These are phyloP conservation scores for Boeremia exigua DNA, from an alignment of 2,329 filamentous ascomycete species.

Conservation along the genomic window DNA sequence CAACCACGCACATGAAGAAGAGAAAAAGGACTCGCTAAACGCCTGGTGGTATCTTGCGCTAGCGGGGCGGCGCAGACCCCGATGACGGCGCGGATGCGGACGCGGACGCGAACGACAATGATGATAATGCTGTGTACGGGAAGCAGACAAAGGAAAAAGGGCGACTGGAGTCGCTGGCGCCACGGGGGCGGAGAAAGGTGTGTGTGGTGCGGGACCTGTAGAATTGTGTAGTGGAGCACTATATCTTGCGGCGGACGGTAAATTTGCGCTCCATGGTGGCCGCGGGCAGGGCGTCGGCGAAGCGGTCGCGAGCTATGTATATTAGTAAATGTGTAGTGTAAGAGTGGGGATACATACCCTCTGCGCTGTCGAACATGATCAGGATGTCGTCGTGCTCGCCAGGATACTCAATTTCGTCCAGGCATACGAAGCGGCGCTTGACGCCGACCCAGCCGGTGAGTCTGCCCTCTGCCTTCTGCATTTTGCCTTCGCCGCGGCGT, in stretches of 20 bases:
- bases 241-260: slow-evolving; percentile 53
- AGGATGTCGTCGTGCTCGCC: slow-evolving; percentile 92
- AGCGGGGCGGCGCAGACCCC: background rate
- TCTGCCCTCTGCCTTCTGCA: slow-evolving; percentile 55
- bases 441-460: slow-evolving; percentile 59
- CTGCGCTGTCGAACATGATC: slow-evolving; percentile 80
- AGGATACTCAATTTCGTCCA: slow-evolving; percentile 87
- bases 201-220: background rate
- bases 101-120: too few relatives aligned
- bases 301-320: slow-evolving; percentile 52
- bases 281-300: slow-evolving; percentile 54
- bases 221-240: background rate
- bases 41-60: background rate
- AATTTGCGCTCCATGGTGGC: slow-evolving; percentile 50
- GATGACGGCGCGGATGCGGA: background rate
- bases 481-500: slow-evolving; percentile 56
- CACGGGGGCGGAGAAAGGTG: background rate
- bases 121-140: background rate
- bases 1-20: too few relatives aligned
- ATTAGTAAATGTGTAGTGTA: slow-evolving; percentile 26
- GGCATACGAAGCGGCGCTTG: slow-evolving; percentile 77
- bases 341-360: slow-evolving; percentile 61
- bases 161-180: background rate
- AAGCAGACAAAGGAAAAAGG: background rate
- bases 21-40: background rate